Percentiles rank a stretch among this genome's conserved stretches.
Evolutionary conservation across 1,139 yeast genomes (phyloP).

Genomic region (Candida sp.): DNA sequence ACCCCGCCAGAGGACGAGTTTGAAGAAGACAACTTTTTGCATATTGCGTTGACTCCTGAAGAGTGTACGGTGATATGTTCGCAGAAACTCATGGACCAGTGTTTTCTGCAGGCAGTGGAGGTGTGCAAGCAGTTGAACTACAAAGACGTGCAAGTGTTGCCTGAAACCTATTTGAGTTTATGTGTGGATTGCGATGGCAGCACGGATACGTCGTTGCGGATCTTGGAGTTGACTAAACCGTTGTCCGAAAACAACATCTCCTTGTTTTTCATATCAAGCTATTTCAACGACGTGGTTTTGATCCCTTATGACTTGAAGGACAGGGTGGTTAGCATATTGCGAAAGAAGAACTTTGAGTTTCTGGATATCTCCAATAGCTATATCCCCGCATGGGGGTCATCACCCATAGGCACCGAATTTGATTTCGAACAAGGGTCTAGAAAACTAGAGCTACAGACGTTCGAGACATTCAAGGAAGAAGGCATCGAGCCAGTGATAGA

Average conservation of each 20-base stretch:
- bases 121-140: conserved; percentile 30
- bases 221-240: conserved; percentile 64
- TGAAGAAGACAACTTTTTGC: conserved; percentile 46
- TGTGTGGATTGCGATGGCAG: conserved; percentile 69
- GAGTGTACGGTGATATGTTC: conserved; percentile 63
- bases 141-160: conserved; percentile 45
- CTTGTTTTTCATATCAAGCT: conserved; percentile 66
- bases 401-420: conserved; percentile 1
- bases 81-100: conserved; percentile 30
- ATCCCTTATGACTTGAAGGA: conserved; percentile 52
- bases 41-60: conserved; percentile 57
- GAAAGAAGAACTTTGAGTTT: conserved; percentile 46
- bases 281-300: conserved; percentile 69
- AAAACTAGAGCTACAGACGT: conserved; percentile 36
- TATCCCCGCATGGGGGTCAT: conserved; percentile 16
- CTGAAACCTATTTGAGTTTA: conserved; percentile 53
- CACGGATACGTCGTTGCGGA: conserved; percentile 54
- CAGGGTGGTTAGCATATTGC: conserved; percentile 49
- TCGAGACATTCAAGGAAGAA: conserved; percentile 42
- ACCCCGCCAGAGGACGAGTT: conserved; percentile 16
- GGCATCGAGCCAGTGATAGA: conserved; percentile 52
- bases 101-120: conserved; percentile 41
- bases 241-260: conserved; percentile 61
- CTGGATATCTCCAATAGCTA: conserved; percentile 44
- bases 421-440: conserved; percentile 9